Base-by-base conservation (phyloP, 2,329 filamentous ascomycete species). In the Drechslerella dactyloides region DNA sequence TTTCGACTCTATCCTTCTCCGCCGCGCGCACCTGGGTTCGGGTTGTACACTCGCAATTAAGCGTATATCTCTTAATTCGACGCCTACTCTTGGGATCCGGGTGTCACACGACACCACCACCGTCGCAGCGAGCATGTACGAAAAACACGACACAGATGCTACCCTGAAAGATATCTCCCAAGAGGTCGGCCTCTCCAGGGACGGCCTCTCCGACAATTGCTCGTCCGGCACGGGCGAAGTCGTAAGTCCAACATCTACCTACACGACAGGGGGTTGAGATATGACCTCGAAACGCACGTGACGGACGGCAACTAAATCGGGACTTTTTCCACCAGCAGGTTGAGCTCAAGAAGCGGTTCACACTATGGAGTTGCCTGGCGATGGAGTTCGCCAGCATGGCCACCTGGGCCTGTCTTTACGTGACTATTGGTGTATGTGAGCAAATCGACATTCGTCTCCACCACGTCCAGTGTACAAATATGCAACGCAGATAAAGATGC, bases 311-410 rank as follows among this genome's bases (percentile, higher is more conserved):
- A 48, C 44, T 48, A 48, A 48, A 56, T n/a, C n/a, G 56, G 40
- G 19, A 11, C 3, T 30, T 19, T 27, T 57, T 52, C n/a, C 4
- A 19, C 21, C 21, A 61, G 59, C 35, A 72, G 68, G 60, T 73
- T 54, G 69, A 66, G 55, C 57, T 73, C 8, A 68, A 73, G 62
- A 73, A 73, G 46, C 59, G 69, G 37, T 73, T 73, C 57, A 73
- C 56, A 37, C 42, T 73, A 62, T 73, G 69, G 69, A 73, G 69
- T 35, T 66, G 61, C 23, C 56, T 73, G 42, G 69, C 69, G 1
- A 66, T 73, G 69, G 69, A 73, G 35, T 73, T 73, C 50, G 56
- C 69, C 48, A 63, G 62, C 53, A 73, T 73, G 69, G 69, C 69
- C 48, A 73, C 69, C 24, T 66, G 62, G 61, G 61, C 63, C 33